Conservation (phyloP, 2,329 filamentous ascomycete species). For the Ophiosphaerella korrae region DNA sequence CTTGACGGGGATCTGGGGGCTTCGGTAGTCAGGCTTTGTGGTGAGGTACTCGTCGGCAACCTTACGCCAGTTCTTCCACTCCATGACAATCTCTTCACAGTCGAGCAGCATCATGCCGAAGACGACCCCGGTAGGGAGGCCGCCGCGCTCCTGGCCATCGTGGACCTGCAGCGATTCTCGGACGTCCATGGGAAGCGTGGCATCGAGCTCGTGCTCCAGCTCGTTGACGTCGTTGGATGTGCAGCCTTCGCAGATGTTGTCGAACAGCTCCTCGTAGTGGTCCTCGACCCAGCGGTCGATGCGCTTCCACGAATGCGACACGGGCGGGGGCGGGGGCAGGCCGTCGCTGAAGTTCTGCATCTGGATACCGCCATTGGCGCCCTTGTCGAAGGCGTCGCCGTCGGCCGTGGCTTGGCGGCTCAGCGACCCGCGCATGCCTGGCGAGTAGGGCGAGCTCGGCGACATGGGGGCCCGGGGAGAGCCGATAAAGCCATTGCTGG, state of each 20-base stretch:
- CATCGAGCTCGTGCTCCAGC: slow-evolving; percentile 93
- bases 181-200: slow-evolving; percentile 89
- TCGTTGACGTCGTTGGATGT: slow-evolving; percentile 96
- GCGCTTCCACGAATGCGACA: slow-evolving; percentile 87
- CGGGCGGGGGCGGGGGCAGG: slow-evolving; percentile 84
- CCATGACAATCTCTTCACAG: slow-evolving; percentile 96
- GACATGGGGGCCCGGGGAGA: slow-evolving; percentile 62
- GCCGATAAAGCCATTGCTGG: slow-evolving; percentile 64
- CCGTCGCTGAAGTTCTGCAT: slow-evolving; percentile 97
- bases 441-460: slow-evolving; percentile 78
- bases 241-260: slow-evolving; percentile 90
- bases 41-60: slow-evolving; percentile 89
- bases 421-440: slow-evolving; percentile 80
- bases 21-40: slow-evolving; percentile 57
- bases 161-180: slow-evolving; percentile 89
- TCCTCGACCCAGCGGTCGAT: slow-evolving; percentile 95
- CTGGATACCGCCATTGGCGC: slow-evolving; percentile 81
- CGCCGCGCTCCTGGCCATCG: slow-evolving; percentile 96
- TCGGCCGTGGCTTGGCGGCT: slow-evolving; percentile 67
- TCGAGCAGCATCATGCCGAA: slow-evolving; percentile 96
- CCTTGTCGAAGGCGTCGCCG: slow-evolving; percentile 61
- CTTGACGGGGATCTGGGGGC: slow-evolving; percentile 72
- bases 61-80: slow-evolving; percentile 94
- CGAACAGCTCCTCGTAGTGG: slow-evolving; percentile 91
- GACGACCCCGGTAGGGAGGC: slow-evolving; percentile 86